Evolutionary conservation across 495 filamentous ascomycete genomes (phyloP), one percentile per base, ranked within the genome.

Genomic region (Cladorrhinum samala): DNA sequence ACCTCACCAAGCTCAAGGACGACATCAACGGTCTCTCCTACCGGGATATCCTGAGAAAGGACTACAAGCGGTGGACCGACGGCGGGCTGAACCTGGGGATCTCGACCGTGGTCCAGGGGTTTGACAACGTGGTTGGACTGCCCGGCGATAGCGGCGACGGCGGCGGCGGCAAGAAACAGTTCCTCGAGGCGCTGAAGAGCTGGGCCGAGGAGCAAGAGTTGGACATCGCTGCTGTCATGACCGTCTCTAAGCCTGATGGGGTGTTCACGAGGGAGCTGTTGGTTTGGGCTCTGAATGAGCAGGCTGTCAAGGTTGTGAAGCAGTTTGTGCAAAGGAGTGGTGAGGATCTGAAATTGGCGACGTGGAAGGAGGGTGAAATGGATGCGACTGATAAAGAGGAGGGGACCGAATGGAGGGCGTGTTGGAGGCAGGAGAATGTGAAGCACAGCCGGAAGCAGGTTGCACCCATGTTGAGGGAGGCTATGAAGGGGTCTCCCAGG

Each of bases 61-160:
- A 98, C 68, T 98, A 93, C 69, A 98, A 98, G 70, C 79, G 86
- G 52, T 98, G 91, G 91, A 70, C 61, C 3, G 90, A 89, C 60
- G 68, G 60, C 54, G 52, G 50, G 5, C 54, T 80, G 24, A 77
- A 71, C 17, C 67, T 98, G 8, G 93, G 93, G 1, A 86, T 95
- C 43, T 86, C 84, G 43, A 82, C 82, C 9, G 75, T 87, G 3
- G 82, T 91, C 23, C 85, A 84, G 58, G 75, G 82, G 0, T 70
- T 96, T 8, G 65, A 68, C 0, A 88, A 80, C 67, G 63, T 91
- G 27, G 52, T 47, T 83, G 7, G 59, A 11, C 11, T 33, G 11
- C 5, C 5, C 6, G 27, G 72, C 2, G 87, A 88, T 52, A 78
- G 80, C 0, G 68, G 66, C 6, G 27, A 72, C 2, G 87, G 88